Evolutionary conservation across 805 yeast species (phyloP).

Genomic region (Candida takata): DNA sequence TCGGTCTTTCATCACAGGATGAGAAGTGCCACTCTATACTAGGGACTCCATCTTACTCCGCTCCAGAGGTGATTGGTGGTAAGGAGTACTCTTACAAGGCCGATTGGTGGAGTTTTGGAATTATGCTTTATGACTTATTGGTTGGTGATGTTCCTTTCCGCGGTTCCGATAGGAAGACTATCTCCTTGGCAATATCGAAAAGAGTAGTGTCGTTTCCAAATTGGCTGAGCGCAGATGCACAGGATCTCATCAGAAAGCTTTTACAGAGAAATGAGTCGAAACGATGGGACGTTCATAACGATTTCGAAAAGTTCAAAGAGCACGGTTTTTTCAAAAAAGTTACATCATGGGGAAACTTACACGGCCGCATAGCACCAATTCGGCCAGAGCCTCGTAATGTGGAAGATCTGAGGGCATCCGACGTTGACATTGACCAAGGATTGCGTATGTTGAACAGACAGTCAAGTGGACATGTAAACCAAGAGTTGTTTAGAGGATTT

Average conservation of each 20-base stretch:
- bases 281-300: slow-evolving; percentile 53
- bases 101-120: slow-evolving; percentile 92
- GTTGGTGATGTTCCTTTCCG: slow-evolving; percentile 82
- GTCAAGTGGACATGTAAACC: slow-evolving; percentile 1
- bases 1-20: slow-evolving; percentile 55
- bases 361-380: too few relatives aligned
- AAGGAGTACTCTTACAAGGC: slow-evolving; percentile 70
- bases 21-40: slow-evolving; percentile 33
- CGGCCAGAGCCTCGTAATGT: slow-evolving; percentile 70
- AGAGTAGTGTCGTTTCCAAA: slow-evolving; percentile 57
- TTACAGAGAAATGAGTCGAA: slow-evolving; percentile 63
- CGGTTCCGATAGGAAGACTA: slow-evolving; percentile 64
- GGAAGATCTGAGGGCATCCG: slow-evolving; percentile 54
- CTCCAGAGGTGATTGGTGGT: slow-evolving; percentile 85
- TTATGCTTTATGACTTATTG: slow-evolving; percentile 69
- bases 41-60: slow-evolving; percentile 48
- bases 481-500: slow-evolving; percentile 34
- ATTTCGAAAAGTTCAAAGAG: slow-evolving; percentile 34
- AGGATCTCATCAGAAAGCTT: slow-evolving; percentile 58
- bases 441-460: not conserved
- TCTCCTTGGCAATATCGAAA: slow-evolving; percentile 60
- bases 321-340: slow-evolving; percentile 70
- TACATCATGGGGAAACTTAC: too few relatives aligned
- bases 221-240: slow-evolving; percentile 66
- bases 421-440: not conserved